Percentiles rank a stretch among this genome's conserved stretches.
Evolutionary conservation across 129 eudicot genomes (phyloP).

Genomic region (Helianthus tuberosus): DNA sequence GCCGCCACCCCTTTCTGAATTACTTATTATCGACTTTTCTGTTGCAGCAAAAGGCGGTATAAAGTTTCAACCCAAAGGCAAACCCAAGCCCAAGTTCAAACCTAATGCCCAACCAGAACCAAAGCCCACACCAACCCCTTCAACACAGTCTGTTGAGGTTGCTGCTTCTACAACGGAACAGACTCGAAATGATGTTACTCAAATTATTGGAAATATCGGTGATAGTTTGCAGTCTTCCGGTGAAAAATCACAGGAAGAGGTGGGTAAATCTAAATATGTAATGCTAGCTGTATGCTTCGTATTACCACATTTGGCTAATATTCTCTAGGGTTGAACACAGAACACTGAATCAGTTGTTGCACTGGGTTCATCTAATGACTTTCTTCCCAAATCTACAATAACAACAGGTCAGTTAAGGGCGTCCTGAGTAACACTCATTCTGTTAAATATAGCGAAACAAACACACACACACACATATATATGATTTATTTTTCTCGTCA

Average conservation of each 20-base stretch:
- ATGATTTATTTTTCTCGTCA: not conserved
- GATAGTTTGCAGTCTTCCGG: conserved; percentile 36
- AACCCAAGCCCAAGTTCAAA: conserved; percentile 39
- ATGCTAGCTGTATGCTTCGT: not conserved
- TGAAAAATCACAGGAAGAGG: conserved; percentile 51
- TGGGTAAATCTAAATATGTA: conserved; percentile 17
- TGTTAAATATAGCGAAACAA: not conserved
- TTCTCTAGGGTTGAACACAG: conserved; percentile 35
- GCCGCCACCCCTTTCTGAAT: too few relatives aligned
- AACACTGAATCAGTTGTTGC: conserved; percentile 37
- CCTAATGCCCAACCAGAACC: conserved; percentile 31
- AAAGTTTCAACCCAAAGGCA: conserved; percentile 74
- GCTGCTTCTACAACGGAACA: conserved; percentile 28
- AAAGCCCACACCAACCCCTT: conserved; percentile 21
- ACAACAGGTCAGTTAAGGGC: conserved; percentile 38
- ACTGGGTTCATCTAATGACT: conserved; percentile 39
- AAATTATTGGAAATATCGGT: conserved; percentile 14
- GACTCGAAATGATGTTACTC: conserved; percentile 31
- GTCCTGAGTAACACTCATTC: not conserved
- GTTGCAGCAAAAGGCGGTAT: conserved; percentile 50
- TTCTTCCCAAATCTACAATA: conserved; percentile 37
- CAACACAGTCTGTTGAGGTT: conserved; percentile 32
- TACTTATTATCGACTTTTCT: not conserved
- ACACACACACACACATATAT: too few relatives aligned
- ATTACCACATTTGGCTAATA: conserved; percentile 13